Evolutionary conservation across 148 eudicot genomes (phyloP), one percentile per base, ranked within the genome.

Genomic region (Silene conica): DNA sequence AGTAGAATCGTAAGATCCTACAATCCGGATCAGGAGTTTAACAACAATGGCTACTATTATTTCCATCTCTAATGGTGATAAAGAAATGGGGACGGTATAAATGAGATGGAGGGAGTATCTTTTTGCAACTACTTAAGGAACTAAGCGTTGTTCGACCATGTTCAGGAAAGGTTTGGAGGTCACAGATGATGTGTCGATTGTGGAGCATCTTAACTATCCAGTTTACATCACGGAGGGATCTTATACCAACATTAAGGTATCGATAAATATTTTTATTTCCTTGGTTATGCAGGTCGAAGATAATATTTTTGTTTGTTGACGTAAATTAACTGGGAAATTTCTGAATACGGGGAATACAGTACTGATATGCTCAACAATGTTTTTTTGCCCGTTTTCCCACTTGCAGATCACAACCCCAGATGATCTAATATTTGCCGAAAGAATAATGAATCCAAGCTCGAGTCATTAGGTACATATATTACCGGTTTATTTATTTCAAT

Each of bases 101-200:
- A 5, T 6, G 43, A 9, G 43, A 4, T 38, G 43, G 43, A 38
- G 43, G 43, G 43, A 38, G 43, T 38, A 38, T 38, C 43, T 0
- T 38, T 38, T 7, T 38, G 43, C 43, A 38, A 38, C 55, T 2
- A 50, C 55, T 50, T 8, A 21, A n/a, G 0, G 55, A 50, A 16
- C 38, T 19, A n/a, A 38, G 1, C 23, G 31, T 19, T 57, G 62
- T 25, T 12, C 3, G 54, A 14, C 66, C 18, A 46, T 73, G 34
- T 72, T 46, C 89, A 89, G 99, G 72, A 88, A 90, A 77, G 85
- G 85, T 58, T 92, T 92, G 28, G 97, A 95, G 81, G 99, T 95
- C 69, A 95, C 97, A 0, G 99, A 95, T 75, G 99, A 95, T 82
- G 99, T 95, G 25, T 95, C 99, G 5, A 89, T 95, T 66, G 99